phyloP scores from a whole-genome alignment of 768 basidiomycete species.

The Galerina sulciceps region DNA sequence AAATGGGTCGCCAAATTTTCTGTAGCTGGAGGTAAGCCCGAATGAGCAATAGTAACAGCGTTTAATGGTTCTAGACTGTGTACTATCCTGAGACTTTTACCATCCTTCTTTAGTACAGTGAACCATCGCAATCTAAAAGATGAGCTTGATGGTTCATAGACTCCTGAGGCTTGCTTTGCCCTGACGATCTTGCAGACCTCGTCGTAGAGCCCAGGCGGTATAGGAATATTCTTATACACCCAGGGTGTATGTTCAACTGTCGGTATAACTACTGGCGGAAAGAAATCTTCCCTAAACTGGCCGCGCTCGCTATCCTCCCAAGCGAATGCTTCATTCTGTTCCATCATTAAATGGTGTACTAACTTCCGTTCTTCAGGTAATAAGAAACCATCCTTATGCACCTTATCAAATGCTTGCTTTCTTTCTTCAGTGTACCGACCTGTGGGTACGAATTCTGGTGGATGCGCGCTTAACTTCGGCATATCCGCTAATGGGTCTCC shows the following conservation, averaged over 20 bases:
- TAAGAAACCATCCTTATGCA: conserved; percentile 4
- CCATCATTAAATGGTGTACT: conserved; percentile 13
- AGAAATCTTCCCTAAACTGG: conserved; percentile 17
- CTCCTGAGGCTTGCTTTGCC: conserved; percentile 35
- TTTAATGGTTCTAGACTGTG: conserved; percentile 41
- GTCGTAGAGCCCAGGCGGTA: conserved; percentile 12
- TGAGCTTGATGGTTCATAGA: conserved; percentile 31
- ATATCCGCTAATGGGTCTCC: conserved; percentile 10
- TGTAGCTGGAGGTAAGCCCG: conserved; percentile 30
- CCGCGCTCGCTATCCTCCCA: conserved; percentile 22
- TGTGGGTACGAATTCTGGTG: conserved; percentile 1
- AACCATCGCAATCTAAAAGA: conserved; percentile 44
- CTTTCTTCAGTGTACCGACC: conserved; percentile 8
- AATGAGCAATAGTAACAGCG: conserved; percentile 32
- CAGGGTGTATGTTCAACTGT: conserved; percentile 12
- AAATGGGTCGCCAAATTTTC: conserved; percentile 26
- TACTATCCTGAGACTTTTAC: conserved; percentile 32
- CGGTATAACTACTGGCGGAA: conserved; percentile 12
- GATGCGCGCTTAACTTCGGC: background rate
- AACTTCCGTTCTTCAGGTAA: conserved; percentile 18
- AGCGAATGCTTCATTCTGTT: conserved; percentile 17
- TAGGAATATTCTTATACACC: conserved; percentile 12
- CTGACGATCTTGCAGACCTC: conserved; percentile 7
- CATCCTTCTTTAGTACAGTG: conserved; percentile 38
- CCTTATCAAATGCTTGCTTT: conserved; percentile 1